These are phyloP conservation scores for Euphorbia celastroides DNA, from an alignment of 441 rosid species.

Conservation along the genomic window DNA sequence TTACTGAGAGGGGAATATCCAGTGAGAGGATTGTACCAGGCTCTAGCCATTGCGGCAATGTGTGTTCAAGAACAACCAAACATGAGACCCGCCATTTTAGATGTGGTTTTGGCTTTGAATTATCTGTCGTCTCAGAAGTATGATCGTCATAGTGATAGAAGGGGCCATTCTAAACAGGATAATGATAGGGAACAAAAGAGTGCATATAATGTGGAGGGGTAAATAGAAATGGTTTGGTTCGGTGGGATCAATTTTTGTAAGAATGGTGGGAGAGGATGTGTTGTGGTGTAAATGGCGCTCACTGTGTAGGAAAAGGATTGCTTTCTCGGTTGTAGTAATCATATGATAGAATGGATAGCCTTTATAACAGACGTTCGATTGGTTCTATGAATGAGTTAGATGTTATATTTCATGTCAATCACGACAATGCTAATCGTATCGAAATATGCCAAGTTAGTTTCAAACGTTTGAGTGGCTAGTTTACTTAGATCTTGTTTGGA, in stretches of 20 bases:
- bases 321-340: background rate
- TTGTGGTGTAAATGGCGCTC: slow-evolving; percentile 32
- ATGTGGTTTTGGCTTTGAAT: slow-evolving; percentile 81
- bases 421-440: no score
- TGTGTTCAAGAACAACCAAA: slow-evolving; percentile 93
- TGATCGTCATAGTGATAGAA: slow-evolving; percentile 37
- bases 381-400: no score
- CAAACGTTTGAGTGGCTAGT: no score
- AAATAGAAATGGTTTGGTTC: slow-evolving; percentile 1
- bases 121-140: slow-evolving; percentile 77
- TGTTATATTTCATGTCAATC: no score
- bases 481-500: no score
- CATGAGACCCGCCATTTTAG: slow-evolving; percentile 74
- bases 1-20: slow-evolving; percentile 74
- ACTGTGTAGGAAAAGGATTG: background rate
- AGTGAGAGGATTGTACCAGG: slow-evolving; percentile 82
- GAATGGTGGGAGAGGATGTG: slow-evolving; percentile 22
- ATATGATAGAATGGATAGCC: background rate
- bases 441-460: no score
- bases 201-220: background rate
- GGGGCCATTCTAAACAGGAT: slow-evolving; percentile 16
- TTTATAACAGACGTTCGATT: background rate
- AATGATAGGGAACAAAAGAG: slow-evolving; percentile 14
- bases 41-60: slow-evolving; percentile 93
- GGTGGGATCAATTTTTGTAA: slow-evolving; percentile 34